A percentile compares a stretch with the other conserved stretches of the same genome.
phyloP scores from a whole-genome alignment of 208 protist genomes.

The Trypanosoma grayi region DNA sequence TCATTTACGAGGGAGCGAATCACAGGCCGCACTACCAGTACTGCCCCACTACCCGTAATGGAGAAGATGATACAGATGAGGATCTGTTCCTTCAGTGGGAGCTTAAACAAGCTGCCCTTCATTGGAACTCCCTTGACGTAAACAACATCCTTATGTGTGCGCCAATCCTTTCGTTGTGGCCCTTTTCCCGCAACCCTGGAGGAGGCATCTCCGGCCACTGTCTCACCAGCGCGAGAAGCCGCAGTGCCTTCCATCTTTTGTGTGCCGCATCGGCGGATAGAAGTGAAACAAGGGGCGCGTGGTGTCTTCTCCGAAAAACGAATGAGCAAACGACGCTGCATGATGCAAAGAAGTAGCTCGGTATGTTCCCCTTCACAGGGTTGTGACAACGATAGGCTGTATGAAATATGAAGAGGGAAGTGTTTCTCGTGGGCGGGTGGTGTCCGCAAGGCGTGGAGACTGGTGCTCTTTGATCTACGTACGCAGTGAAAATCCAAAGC shows the following conservation, averaged over 20 bases:
- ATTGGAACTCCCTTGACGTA: constrained; percentile 77
- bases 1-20: constrained; percentile 69
- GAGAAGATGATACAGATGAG: constrained; percentile 83
- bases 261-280: constrained; percentile 20
- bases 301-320: constrained; percentile 13
- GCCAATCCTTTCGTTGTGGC: constrained; percentile 73
- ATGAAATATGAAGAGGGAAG: too few relatives aligned
- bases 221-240: constrained; percentile 17
- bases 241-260: constrained; percentile 29
- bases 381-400: too few relatives aligned
- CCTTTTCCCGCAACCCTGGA: constrained; percentile 7
- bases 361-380: neutral
- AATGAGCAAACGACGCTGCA: constrained; percentile 24
- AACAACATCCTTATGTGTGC: constrained; percentile 73
- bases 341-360: constrained; percentile 15
- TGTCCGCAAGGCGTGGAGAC: too few relatives aligned
- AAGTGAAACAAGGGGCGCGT: neutral
- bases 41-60: constrained; percentile 61
- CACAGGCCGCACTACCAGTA: constrained; percentile 67
- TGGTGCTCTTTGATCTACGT: too few relatives aligned
- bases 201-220: constrained; percentile 21
- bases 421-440: too few relatives aligned
- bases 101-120: constrained; percentile 74
- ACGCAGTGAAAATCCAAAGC: too few relatives aligned
- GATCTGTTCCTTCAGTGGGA: constrained; percentile 73